Percentiles rank a stretch among this genome's conserved stretches.
These are phyloP conservation scores for Phaffia australis DNA, from an alignment of 768 basidiomycete genomes.

Conservation along the genomic window DNA sequence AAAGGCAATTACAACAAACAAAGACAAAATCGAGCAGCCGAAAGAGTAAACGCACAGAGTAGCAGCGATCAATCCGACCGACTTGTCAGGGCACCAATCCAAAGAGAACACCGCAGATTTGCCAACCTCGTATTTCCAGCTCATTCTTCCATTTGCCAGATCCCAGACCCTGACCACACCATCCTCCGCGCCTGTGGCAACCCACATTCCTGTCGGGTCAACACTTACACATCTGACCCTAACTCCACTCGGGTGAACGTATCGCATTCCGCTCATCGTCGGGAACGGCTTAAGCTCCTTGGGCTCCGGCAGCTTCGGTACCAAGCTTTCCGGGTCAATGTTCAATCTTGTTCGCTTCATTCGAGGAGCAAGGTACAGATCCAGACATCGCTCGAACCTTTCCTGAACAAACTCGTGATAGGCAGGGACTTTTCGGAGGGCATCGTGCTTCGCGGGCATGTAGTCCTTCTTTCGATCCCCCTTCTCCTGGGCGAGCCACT, in stretches of 20 bases:
- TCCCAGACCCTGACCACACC: slow-evolving; percentile 87
- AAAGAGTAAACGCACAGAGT: slow-evolving; percentile 53
- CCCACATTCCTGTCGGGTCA: slow-evolving; percentile 86
- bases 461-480: slow-evolving; percentile 85
- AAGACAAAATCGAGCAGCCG: neutral
- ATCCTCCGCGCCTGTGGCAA: slow-evolving; percentile 77
- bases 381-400: slow-evolving; percentile 83
- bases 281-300: slow-evolving; percentile 90
- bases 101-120: slow-evolving; percentile 63
- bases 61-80: slow-evolving; percentile 66
- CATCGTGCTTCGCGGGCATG: slow-evolving; percentile 71
- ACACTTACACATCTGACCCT: slow-evolving; percentile 64
- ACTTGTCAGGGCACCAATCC: slow-evolving; percentile 86
- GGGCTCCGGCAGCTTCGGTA: slow-evolving; percentile 90
- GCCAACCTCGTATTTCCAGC: slow-evolving; percentile 73
- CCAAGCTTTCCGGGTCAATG: slow-evolving; percentile 78
- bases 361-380: slow-evolving; percentile 90
- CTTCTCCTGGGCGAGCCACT: slow-evolving; percentile 70
- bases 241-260: slow-evolving; percentile 52
- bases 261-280: slow-evolving; percentile 61
- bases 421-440: slow-evolving; percentile 81
- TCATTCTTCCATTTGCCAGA: slow-evolving; percentile 72
- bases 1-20: neutral
- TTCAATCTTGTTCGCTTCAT: slow-evolving; percentile 64
- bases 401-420: slow-evolving; percentile 87